These are phyloP conservation scores for Pyrenochaeta sp. DNA, from an alignment of 2,329 filamentous ascomycete genomes.

Conservation along the genomic window DNA sequence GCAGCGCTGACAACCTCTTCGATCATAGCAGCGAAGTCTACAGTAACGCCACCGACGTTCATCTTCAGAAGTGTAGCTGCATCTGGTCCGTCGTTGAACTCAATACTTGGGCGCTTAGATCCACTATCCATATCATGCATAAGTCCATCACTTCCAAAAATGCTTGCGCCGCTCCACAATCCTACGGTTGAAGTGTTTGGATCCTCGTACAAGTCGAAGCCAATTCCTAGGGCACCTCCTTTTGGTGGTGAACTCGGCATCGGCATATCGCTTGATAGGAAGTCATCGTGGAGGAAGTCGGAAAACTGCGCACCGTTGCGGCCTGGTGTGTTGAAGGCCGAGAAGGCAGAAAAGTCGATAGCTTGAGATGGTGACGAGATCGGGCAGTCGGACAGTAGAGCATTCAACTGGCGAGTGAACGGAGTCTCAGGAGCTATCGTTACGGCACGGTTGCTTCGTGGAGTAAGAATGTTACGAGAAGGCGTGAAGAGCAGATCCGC, in stretches of 20 bases:
- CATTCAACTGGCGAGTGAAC: conserved; percentile 69
- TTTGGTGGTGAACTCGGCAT: conserved; percentile 47
- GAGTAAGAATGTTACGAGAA: conserved; percentile 50
- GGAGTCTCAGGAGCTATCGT: conserved; percentile 59
- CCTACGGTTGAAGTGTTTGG: conserved; percentile 45
- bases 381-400: conserved; percentile 61
- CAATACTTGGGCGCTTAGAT: conserved; percentile 12
- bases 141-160: conserved; percentile 44
- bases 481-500: conserved; percentile 24
- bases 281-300: conserved; percentile 43
- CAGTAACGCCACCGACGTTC: conserved; percentile 37
- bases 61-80: conserved; percentile 33
- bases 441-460: conserved; percentile 45
- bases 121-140: conserved; percentile 26
- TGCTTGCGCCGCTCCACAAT: conserved; percentile 44
- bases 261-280: conserved; percentile 48
- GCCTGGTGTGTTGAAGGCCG: conserved; percentile 41
- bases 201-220: conserved; percentile 50
- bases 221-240: conserved; percentile 27
- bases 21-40: conserved; percentile 49
- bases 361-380: conserved; percentile 41
- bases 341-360: conserved; percentile 48
- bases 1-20: conserved; percentile 43
- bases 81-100: conserved; percentile 14
- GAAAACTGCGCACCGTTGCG: conserved; percentile 33